Conservation (phyloP, 2,329 filamentous ascomycete species). For the Apiospora malaysiana region DNA sequence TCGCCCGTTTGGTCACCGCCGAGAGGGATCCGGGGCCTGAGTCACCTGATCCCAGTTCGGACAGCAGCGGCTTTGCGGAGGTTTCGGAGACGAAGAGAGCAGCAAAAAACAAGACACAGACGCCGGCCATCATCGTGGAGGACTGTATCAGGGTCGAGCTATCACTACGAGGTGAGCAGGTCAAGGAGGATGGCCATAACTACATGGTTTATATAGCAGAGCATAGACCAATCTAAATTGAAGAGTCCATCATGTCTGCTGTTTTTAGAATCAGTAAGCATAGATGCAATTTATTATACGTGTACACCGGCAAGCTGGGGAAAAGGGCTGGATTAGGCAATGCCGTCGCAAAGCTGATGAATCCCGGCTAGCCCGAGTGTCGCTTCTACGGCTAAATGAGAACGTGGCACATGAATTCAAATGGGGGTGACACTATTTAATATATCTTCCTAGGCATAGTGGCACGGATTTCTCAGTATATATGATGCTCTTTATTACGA, state of each 20-base stretch:
- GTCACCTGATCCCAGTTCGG: not conserved
- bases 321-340: slow-evolving; percentile 28
- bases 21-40: no score
- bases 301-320: not conserved
- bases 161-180: not conserved
- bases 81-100: not conserved
- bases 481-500: not conserved
- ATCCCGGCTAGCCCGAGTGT: slow-evolving; percentile 6
- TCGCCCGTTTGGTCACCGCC: not conserved
- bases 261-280: not conserved
- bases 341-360: slow-evolving; percentile 25
- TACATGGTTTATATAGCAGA: not conserved
- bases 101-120: not conserved
- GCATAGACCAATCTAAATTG: not conserved
- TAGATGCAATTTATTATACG: not conserved
- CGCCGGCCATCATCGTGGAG: not conserved
- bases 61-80: not conserved
- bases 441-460: not conserved
- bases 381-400: slow-evolving; percentile 11
- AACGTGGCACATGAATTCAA: not conserved
- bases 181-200: no score
- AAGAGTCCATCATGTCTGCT: not conserved
- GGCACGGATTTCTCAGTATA: not conserved
- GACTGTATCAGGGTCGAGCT: not conserved
- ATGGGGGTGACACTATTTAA: slow-evolving; percentile 16